Conservation (phyloP, 176 grass and related monocot genomes). For the Cenchrus americanus region DNA sequence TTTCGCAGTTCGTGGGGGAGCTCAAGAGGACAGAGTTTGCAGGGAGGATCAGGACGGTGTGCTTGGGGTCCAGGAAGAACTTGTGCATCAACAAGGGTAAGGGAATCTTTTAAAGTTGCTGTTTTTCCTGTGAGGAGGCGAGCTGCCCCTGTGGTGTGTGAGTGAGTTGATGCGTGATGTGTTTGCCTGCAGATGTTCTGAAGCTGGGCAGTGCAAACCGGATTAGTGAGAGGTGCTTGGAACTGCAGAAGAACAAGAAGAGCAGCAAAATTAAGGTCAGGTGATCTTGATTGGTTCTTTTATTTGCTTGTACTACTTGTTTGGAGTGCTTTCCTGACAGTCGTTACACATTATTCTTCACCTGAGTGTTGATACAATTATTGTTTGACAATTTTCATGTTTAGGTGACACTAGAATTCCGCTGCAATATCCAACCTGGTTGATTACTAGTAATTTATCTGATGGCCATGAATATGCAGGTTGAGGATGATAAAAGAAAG, state of each 20-base stretch:
- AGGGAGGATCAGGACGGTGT: conserved; percentile 50
- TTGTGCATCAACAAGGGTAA: conserved; percentile 79
- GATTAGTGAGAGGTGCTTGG: conserved; percentile 88
- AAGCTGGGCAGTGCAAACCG: conserved; percentile 67
- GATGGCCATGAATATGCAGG: conserved; percentile 38
- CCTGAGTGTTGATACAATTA: not conserved
- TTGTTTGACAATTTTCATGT: not conserved
- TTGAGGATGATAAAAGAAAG: conserved; percentile 55
- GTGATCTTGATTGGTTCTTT: not conserved
- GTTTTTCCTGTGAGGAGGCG: not conserved
- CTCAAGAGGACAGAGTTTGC: conserved; percentile 75
- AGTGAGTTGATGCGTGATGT: conserved; percentile 9
- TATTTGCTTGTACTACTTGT: not conserved
- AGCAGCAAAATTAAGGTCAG: conserved; percentile 74
- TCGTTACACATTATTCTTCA: not conserved
- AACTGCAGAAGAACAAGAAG: conserved; percentile 84
- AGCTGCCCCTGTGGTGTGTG: not conserved
- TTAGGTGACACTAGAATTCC: not conserved
- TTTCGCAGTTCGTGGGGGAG: conserved; percentile 89
- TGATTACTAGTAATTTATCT: conserved; percentile 25
- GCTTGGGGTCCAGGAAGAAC: conserved; percentile 95
- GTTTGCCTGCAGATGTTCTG: conserved; percentile 65
- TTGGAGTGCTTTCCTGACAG: not conserved
- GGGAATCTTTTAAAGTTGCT: conserved; percentile 16
- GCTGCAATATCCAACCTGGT: not conserved